These are phyloP conservation scores for Prunella vulgaris DNA, from an alignment of 257 asterid species.

Conservation along the genomic window DNA sequence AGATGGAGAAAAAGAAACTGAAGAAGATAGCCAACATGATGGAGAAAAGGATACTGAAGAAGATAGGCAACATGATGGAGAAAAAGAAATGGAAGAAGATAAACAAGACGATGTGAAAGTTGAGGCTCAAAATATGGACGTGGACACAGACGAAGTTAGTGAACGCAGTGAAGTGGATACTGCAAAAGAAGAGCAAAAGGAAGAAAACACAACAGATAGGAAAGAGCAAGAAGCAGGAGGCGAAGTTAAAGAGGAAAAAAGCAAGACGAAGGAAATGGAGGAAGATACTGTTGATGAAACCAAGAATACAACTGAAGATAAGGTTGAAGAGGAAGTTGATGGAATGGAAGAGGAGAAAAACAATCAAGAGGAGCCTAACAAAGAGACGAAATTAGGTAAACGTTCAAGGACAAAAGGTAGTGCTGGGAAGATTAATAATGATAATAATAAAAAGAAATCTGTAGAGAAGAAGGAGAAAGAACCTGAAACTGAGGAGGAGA, in stretches of 20 bases:
- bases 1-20: constrained; percentile 11
- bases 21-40: constrained; percentile 6
- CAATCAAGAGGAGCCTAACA: constrained; percentile 30
- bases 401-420: constrained; percentile 43
- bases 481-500: constrained; percentile 23
- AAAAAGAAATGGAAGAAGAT: constrained; percentile 26
- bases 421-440: constrained; percentile 30
- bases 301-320: constrained; percentile 21
- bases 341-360: constrained; percentile 35
- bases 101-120: constrained; percentile 15
- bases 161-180: constrained; percentile 21
- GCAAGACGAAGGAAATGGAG: constrained; percentile 4
- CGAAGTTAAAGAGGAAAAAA: constrained; percentile 21
- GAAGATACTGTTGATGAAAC: constrained; percentile 19
- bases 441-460: constrained; percentile 33
- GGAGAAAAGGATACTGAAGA: constrained; percentile 11
- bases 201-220: constrained; percentile 10
- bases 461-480: constrained; percentile 39
- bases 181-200: constrained; percentile 19
- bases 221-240: not conserved
- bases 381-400: constrained; percentile 38
- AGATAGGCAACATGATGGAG: constrained; percentile 9
- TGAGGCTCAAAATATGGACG: constrained; percentile 35
- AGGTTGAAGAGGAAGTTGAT: constrained; percentile 28
- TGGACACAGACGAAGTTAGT: constrained; percentile 34